Percentiles rank a stretch among this genome's conserved stretches.
Conservation (phyloP, 495 filamentous ascomycete species). For the Trichoderma erinaceum region DNA sequence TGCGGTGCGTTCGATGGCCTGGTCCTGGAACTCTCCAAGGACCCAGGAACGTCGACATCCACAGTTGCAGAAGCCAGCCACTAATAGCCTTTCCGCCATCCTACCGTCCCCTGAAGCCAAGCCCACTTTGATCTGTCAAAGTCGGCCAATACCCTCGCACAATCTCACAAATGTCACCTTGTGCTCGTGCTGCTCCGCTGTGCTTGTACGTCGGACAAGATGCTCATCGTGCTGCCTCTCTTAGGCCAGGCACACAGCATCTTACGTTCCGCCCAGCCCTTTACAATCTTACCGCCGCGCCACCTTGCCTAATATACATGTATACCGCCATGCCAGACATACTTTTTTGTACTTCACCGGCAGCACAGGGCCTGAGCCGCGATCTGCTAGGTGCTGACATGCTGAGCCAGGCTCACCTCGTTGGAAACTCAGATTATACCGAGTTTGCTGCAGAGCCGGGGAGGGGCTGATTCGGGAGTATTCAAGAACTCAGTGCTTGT, state of each 20-base stretch:
- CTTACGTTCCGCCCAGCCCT: neutral
- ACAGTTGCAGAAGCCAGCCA: neutral
- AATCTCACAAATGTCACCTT: neutral
- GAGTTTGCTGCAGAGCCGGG: neutral
- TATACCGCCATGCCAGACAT: neutral
- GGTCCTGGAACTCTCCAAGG: too few relatives aligned
- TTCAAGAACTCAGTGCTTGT: too few relatives aligned
- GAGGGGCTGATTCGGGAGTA: neutral
- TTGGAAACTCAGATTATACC: neutral
- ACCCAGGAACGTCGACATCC: too few relatives aligned
- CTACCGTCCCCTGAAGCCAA: neutral
- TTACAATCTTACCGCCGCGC: neutral
- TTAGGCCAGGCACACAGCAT: slow-evolving; percentile 10
- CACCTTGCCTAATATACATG: neutral
- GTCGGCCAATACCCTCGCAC: neutral
- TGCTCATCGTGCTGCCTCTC: neutral
- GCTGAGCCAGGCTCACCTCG: neutral
- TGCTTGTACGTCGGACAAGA: neutral
- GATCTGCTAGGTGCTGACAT: slow-evolving; percentile 8
- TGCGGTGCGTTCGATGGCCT: too few relatives aligned
- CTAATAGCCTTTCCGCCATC: neutral
- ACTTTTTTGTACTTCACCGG: neutral
- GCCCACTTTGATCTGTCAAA: slow-evolving; percentile 3
- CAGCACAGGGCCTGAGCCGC: neutral
- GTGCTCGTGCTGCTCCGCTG: neutral